Percentiles rank a stretch among this genome's conserved stretches.
Conservation (phyloP, 2,329 filamentous ascomycete genomes). For the Aspergillus sp. region DNA sequence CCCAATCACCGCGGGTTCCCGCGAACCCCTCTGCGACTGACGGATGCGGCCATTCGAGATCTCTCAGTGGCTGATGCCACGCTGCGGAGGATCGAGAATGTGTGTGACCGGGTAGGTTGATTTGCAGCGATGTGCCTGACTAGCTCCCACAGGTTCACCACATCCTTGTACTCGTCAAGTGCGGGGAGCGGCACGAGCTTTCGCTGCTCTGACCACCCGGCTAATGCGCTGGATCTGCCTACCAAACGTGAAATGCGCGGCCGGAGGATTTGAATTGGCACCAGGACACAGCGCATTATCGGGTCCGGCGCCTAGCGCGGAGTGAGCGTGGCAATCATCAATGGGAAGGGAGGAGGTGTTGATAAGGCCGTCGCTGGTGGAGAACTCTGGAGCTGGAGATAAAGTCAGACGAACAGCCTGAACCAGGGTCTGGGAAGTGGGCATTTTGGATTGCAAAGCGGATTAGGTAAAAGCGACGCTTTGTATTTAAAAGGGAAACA, state of each 20-base stretch:
- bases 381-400: conserved; percentile 26
- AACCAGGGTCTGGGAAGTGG: conserved; percentile 19
- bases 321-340: conserved; percentile 12
- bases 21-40: background rate
- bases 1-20: conserved; percentile 4
- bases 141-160: conserved; percentile 20
- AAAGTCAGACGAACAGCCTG: conserved; percentile 28
- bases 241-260: conserved; percentile 14
- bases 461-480: conserved; percentile 26
- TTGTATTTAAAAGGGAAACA: conserved; percentile 8
- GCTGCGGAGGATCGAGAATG: conserved; percentile 12
- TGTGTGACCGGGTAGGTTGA: conserved; percentile 15
- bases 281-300: conserved; percentile 14
- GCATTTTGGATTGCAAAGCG: conserved; percentile 14
- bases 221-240: conserved; percentile 3
- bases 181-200: conserved; percentile 18
- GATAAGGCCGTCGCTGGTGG: conserved; percentile 45
- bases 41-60: conserved; percentile 7
- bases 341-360: conserved; percentile 21
- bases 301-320: conserved; percentile 36
- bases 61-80: conserved; percentile 19
- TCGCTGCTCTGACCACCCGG: conserved; percentile 2
- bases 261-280: conserved; percentile 5
- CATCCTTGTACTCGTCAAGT: conserved; percentile 17
- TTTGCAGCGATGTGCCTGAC: conserved; percentile 21